Percentiles rank a stretch among this genome's conserved stretches.
Conservation (phyloP, 352 stramenopile genomes). For the Globisporangium recalcitrans region DNA sequence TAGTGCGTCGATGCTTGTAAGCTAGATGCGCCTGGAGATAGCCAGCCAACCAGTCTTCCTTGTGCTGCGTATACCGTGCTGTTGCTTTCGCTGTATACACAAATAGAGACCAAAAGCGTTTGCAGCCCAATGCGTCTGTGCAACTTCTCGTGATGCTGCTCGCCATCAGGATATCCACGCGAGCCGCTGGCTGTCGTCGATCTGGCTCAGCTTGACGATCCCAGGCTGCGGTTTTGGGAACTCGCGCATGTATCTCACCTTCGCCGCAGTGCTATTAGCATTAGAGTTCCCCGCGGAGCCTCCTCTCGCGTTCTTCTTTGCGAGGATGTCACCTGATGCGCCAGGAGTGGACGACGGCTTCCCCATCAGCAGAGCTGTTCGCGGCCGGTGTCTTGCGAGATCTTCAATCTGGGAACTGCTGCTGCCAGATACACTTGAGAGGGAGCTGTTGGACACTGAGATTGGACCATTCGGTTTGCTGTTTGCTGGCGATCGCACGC, state of each 20-base stretch:
- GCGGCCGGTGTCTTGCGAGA: not conserved
- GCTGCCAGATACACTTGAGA: too few species aligned
- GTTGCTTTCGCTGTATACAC: not conserved
- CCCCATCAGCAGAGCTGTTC: constrained; percentile 2
- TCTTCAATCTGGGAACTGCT: too few species aligned
- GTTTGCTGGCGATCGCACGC: constrained; percentile 27
- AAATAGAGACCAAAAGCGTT: not conserved
- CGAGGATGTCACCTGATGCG: not conserved
- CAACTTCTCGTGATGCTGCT: too few species aligned
- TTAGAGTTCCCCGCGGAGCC: not conserved
- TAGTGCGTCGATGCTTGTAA: not conserved
- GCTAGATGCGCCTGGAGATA: not conserved
- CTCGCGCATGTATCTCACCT: constrained; percentile 44
- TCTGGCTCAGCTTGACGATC: constrained; percentile 28
- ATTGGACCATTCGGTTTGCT: not conserved
- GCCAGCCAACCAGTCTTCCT: not conserved
- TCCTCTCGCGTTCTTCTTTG: not conserved
- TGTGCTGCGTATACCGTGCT: not conserved
- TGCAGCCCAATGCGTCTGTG: too few species aligned
- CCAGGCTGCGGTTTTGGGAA: constrained; percentile 51
- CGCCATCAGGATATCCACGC: constrained; percentile 32
- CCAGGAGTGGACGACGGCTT: not conserved
- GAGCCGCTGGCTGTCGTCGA: constrained; percentile 33
- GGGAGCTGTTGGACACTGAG: not conserved
- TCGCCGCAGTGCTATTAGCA: not conserved